phyloP scores from a whole-genome alignment of 2,329 filamentous ascomycete species.

The Leptographium wingfieldii region DNA sequence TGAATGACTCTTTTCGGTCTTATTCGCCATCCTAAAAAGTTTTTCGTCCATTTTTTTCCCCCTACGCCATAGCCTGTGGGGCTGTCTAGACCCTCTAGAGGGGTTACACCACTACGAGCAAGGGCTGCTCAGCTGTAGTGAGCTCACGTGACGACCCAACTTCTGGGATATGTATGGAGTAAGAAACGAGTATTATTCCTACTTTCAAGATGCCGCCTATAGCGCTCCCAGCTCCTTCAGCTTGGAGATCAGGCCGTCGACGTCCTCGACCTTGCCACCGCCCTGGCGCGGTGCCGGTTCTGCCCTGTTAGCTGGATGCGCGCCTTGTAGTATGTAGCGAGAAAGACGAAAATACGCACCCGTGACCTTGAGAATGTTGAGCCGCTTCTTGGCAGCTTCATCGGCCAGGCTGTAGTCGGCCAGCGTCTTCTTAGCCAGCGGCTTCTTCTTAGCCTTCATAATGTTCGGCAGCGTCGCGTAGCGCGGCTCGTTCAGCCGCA shows the following conservation, averaged over 20 bases:
- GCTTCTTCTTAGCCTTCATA: conserved; percentile 99
- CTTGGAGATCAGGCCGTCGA: conserved; percentile 85
- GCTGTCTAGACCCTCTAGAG: not conserved
- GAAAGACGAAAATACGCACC: conserved; percentile 29
- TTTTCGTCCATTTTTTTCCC: not conserved
- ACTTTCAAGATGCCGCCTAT: conserved; percentile 26
- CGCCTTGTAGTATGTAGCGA: not conserved
- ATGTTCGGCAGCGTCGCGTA: conserved; percentile 96
- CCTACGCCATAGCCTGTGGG: no score
- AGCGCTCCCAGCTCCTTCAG: conserved; percentile 92
- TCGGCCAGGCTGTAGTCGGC: conserved; percentile 69
- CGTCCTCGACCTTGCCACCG: conserved; percentile 93
- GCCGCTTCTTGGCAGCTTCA: conserved; percentile 56
- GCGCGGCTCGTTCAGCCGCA: conserved; percentile 86
- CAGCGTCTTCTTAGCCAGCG: conserved; percentile 80
- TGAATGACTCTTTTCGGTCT: conserved; percentile 10
- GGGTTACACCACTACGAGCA: not conserved
- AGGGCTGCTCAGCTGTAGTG: not conserved
- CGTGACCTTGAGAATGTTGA: conserved; percentile 84
- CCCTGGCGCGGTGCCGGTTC: conserved; percentile 83
- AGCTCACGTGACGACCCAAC: no score
- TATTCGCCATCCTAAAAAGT: not conserved
- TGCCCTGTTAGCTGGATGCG: conserved; percentile 20
- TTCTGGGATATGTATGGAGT: no score
- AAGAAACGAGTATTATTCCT: no score